Base-by-base conservation (phyloP, 805 yeast genomes). In the Metschnikowia reukaufii region DNA sequence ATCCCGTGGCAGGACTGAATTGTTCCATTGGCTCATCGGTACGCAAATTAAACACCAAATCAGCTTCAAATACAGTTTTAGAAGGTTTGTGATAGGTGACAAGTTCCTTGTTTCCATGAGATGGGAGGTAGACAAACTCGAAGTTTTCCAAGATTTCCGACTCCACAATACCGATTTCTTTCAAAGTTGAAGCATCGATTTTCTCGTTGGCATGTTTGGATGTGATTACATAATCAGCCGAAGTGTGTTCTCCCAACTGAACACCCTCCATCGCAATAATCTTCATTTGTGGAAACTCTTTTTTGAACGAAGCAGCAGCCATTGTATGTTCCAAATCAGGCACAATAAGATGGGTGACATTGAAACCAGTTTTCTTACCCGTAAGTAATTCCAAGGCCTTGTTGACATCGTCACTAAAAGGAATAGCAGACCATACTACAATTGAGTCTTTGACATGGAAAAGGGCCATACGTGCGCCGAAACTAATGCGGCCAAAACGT, bases 281-380 rank as follows among this genome's bases (percentile, higher is more conserved):
- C 55, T 77, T 74, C 40, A 79, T 62, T 2, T 68, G 57, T 3
- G 88, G 86, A 59, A 67, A 74, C 44, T 65, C 62, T 16, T 70
- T 66, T 58, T 78, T 76, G 64, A 83, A 77, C 12, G 77, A 74
- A 20, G 63, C 58, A 10, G 83, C 78, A 2, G 84, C 86, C 79
- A 84, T 65, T 1, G 86, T 81, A 58, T 84, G 90, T 52, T 81
- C 86, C 27, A 52, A 57, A 57, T 84, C 87, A 2, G 89, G 88
- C 39, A 84, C 71, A 35, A 85, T 70, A 31, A 82, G 66, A 51
- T 80, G 76, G 1, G 75, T 61, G 34, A 82, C 70, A 23, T 73
- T 70, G 50, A 55, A 59, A 25, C 61, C 55, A 10, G 65, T 47
- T 39, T 64, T 63, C 0, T 68, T 62, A 3, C 64, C 61, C 16